These are phyloP conservation scores for Xylaria palmicola DNA, from an alignment of 495 filamentous ascomycete species.

Conservation along the genomic window DNA sequence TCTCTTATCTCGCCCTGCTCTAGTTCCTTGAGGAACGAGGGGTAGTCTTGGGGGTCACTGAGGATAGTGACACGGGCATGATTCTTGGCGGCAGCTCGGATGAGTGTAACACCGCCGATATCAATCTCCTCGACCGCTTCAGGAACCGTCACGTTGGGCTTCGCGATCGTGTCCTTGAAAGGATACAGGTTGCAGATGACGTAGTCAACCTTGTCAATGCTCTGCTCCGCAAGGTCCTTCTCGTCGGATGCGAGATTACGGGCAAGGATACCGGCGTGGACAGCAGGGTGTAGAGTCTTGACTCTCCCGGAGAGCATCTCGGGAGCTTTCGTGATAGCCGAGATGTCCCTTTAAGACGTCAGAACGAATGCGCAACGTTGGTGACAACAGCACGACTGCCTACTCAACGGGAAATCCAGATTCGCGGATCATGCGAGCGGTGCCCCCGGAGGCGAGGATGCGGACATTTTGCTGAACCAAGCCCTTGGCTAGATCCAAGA, in stretches of 20 bases:
- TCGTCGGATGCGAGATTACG: conserved; percentile 89
- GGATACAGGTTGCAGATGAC: conserved; percentile 98
- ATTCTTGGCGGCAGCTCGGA: conserved; percentile 97
- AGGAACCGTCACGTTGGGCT: conserved; percentile 91
- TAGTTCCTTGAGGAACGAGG: conserved; percentile 88
- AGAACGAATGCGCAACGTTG: conserved; percentile 5
- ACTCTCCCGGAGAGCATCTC: conserved; percentile 96
- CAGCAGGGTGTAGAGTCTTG: conserved; percentile 94
- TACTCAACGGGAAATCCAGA: conserved; percentile 92
- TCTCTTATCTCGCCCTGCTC: conserved; percentile 82
- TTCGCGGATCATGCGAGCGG: conserved; percentile 90
- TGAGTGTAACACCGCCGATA: conserved; percentile 94
- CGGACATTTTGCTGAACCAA: conserved; percentile 87
- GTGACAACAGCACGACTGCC: conserved; percentile 32
- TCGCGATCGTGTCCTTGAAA: conserved; percentile 95
- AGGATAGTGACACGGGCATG: conserved; percentile 92
- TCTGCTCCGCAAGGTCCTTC: conserved; percentile 94
- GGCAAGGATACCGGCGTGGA: conserved; percentile 91
- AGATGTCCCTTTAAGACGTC: conserved; percentile 70
- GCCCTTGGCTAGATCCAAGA: conserved; percentile 94
- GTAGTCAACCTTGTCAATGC: conserved; percentile 96
- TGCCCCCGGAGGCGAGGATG: conserved; percentile 90
- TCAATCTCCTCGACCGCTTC: conserved; percentile 99
- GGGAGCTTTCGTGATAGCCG: conserved; percentile 95
- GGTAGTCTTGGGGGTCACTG: conserved; percentile 88